Percentiles rank a stretch among this genome's conserved stretches.
These are phyloP conservation scores for Coprinopsis cinerea DNA, from an alignment of 768 basidiomycete species.

Conservation along the genomic window DNA sequence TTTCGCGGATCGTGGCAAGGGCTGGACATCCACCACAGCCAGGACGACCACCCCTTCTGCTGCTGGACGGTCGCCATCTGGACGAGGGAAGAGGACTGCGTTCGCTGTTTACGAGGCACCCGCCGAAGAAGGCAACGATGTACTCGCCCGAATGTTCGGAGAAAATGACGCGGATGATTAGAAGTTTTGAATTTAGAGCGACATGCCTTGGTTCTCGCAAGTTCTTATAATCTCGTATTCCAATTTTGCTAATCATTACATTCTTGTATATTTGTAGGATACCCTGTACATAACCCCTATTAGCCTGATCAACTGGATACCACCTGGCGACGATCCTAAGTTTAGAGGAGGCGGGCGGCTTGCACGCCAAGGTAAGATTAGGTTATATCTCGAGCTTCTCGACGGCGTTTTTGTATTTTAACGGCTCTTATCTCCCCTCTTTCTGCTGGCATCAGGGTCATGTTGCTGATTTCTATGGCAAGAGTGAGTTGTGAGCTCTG, in stretches of 20 bases:
- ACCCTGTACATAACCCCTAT: neutral
- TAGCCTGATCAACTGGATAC: neutral
- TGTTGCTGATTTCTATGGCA: too few relatives aligned
- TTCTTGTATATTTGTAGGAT: neutral
- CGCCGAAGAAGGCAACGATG: slow-evolving; percentile 56
- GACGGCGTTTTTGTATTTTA: too few relatives aligned
- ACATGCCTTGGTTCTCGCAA: neutral
- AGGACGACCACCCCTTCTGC: neutral
- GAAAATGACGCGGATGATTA: slow-evolving; percentile 26
- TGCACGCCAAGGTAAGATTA: too few relatives aligned
- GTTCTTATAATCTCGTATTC: neutral
- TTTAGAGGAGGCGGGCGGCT: too few relatives aligned
- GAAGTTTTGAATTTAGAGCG: neutral
- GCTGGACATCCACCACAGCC: slow-evolving; percentile 54
- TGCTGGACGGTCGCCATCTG: neutral
- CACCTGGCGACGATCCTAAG: neutral
- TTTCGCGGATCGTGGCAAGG: slow-evolving; percentile 61
- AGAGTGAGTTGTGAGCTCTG: too few relatives aligned
- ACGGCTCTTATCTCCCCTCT: neutral
- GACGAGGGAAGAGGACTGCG: slow-evolving; percentile 36
- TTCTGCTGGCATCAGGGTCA: neutral
- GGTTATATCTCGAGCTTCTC: too few relatives aligned
- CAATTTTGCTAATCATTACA: neutral
- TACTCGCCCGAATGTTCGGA: slow-evolving; percentile 64
- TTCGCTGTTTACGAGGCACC: slow-evolving; percentile 79